Evolutionary conservation across 2,329 filamentous ascomycete species (phyloP).

Genomic region (Diplocarpon mali): DNA sequence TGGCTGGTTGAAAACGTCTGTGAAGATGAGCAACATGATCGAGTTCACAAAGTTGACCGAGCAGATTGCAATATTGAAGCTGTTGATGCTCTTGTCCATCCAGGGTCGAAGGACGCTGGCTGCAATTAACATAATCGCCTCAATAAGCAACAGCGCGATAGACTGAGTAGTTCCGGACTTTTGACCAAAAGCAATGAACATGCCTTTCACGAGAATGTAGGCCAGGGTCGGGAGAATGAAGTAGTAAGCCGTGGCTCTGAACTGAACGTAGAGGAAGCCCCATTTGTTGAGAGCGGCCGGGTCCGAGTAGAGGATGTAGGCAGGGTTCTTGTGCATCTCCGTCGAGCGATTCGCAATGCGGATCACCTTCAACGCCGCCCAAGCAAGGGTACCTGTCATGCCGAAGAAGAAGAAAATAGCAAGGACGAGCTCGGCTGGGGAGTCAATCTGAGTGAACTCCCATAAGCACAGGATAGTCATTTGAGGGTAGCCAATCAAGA

Average conservation of each 20-base stretch:
- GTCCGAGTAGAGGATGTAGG: conserved; percentile 94
- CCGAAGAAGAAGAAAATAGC: conserved; percentile 83
- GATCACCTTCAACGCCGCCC: conserved; percentile 85
- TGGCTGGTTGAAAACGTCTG: conserved; percentile 74
- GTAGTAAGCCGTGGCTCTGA: conserved; percentile 91
- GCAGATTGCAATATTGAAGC: conserved; percentile 88
- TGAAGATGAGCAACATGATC: conserved; percentile 83
- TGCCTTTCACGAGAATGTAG: conserved; percentile 76
- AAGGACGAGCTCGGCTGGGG: conserved; percentile 72
- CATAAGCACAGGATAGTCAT: conserved; percentile 85
- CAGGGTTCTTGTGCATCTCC: conserved; percentile 86
- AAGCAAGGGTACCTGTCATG: conserved; percentile 65
- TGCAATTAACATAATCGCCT: conserved; percentile 65
- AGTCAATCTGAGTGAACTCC: conserved; percentile 84
- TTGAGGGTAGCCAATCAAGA: conserved; percentile 84
- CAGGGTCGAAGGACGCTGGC: conserved; percentile 77
- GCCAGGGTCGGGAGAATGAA: conserved; percentile 72
- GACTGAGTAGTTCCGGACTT: conserved; percentile 61
- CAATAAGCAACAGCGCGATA: conserved; percentile 71
- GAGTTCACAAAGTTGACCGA: conserved; percentile 84
- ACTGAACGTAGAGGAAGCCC: conserved; percentile 96
- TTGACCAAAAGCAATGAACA: conserved; percentile 81
- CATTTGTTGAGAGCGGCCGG: conserved; percentile 92
- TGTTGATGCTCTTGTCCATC: conserved; percentile 99
- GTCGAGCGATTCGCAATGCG: conserved; percentile 81